These are phyloP conservation scores for Acanthamoeba sp. DNA, from an alignment of 208 protist species.

Conservation along the genomic window DNA sequence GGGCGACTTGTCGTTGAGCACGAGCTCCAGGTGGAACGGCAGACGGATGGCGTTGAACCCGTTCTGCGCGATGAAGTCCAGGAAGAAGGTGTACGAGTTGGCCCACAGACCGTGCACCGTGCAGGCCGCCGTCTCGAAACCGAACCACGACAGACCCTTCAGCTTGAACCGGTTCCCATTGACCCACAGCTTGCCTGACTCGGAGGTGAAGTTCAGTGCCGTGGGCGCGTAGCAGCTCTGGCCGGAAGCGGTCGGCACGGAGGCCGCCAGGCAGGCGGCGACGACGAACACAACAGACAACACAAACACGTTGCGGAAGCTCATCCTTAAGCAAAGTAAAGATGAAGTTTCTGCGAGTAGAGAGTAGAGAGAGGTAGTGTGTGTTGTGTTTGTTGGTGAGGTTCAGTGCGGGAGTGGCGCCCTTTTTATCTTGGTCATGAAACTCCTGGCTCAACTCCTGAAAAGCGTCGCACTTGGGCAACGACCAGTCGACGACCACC, in stretches of 20 bases:
- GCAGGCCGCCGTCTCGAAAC: conserved; percentile 7
- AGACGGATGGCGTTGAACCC: conserved; percentile 4
- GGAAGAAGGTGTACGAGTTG: background rate
- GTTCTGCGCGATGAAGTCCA: background rate
- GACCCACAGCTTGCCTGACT: background rate
- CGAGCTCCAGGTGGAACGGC: conserved; percentile 75
- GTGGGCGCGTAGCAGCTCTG: background rate
- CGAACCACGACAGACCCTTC: conserved; percentile 44
- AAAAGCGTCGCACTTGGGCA: background rate
- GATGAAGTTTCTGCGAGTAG: background rate
- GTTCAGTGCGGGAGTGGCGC: background rate
- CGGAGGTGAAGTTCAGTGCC: conserved; percentile 21
- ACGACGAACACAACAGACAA: conserved; percentile 40
- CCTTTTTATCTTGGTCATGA: background rate
- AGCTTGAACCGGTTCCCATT: conserved; percentile 9
- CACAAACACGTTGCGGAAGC: conserved; percentile 51
- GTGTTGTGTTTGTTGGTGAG: background rate
- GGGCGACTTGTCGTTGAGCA: conserved; percentile 76
- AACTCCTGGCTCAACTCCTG: background rate
- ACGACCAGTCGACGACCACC: background rate
- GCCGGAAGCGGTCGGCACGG: background rate
- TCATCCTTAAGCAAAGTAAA: background rate
- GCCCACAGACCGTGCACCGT: conserved; percentile 11
- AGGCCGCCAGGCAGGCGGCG: background rate
- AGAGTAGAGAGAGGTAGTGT: background rate